Conservation (phyloP, 768 basidiomycete species). For the Daedalea quercina region DNA sequence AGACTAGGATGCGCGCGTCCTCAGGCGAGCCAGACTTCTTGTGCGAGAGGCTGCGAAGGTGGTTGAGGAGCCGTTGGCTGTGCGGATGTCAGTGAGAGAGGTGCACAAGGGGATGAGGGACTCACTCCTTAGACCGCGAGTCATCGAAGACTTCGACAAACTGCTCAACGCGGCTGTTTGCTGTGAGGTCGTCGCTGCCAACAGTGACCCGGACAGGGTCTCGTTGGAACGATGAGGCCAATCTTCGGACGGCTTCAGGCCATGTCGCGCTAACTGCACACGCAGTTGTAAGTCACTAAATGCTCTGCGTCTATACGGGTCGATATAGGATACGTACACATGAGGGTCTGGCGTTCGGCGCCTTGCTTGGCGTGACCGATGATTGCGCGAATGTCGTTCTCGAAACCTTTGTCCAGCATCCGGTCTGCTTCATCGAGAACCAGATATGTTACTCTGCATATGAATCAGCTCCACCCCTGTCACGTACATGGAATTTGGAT, state of each 20-base stretch:
- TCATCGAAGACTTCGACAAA: constrained; percentile 89
- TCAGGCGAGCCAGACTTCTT: constrained; percentile 51
- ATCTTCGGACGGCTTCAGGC: constrained; percentile 88
- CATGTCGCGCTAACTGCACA: constrained; percentile 86
- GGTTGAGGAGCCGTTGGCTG: constrained; percentile 47
- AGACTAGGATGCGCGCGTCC: constrained; percentile 78
- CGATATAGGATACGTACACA: constrained; percentile 66
- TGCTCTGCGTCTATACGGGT: neutral
- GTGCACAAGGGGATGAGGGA: constrained; percentile 8
- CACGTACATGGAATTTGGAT: constrained; percentile 19
- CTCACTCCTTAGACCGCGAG: constrained; percentile 79
- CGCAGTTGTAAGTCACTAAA: no score
- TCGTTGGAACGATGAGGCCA: constrained; percentile 84
- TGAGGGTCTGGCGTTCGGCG: constrained; percentile 80
- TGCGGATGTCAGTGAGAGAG: neutral
- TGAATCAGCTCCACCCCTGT: neutral
- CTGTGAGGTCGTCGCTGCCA: constrained; percentile 90
- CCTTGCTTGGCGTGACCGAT: constrained; percentile 68
- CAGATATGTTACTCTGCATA: constrained; percentile 72
- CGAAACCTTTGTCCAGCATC: constrained; percentile 98
- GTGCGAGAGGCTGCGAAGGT: constrained; percentile 48
- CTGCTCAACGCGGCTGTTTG: constrained; percentile 92
- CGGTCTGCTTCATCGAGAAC: constrained; percentile 97
- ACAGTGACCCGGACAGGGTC: constrained; percentile 88
- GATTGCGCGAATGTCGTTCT: constrained; percentile 92